Base-by-base conservation (phyloP, 768 basidiomycete species). In the Leccinum aurantiacum region DNA sequence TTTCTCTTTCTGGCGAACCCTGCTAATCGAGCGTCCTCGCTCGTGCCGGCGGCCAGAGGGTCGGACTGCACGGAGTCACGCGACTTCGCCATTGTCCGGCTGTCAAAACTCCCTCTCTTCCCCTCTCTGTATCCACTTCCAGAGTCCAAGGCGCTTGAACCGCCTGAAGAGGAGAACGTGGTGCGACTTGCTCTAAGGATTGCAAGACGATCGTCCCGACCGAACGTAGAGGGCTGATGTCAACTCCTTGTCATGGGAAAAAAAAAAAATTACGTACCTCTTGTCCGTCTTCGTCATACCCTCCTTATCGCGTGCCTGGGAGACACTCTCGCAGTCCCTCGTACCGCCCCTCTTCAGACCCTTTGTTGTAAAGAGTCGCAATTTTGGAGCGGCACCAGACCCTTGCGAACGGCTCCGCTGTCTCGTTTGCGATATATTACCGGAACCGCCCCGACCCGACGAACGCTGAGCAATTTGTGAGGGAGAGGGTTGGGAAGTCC, bases 361-460 rank as follows among this genome's bases (percentile, higher is more conserved):
- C 53, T 68, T 72, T 19, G 10, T 60, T 2, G 57, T 54, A 31
- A 69, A 65, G 54, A 67, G 53, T 7, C 35, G 49, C 8, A 9
- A 53, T 29, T 58, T 69, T 0, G 60, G n/a, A 2, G 33, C 0
- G 6, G 37, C 11, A 7, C 19, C 27, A n/a, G 22, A 13, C 1
- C 57, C 63, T 3, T 62, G 67, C 1, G 64, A 63, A 13, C 33
- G 49, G 9, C 54, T 59, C 11, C 62, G 63, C 11, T 54, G 60
- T 33, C 46, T 62, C 19, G 22, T 9, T 27, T 60, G 49, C 4
- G 57, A 63, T 55, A 71, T 71, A n/a, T 71, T 71, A 14, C 70
- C 70, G 2, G 62, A 63, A 3, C 70, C 70, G 3, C 70, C 70
- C 11, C 71, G 65, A 14, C 70, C 70, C 1, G 65, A 72, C 29